These are phyloP conservation scores for Suillus clintonianus DNA, from an alignment of 768 basidiomycete genomes.

Conservation along the genomic window DNA sequence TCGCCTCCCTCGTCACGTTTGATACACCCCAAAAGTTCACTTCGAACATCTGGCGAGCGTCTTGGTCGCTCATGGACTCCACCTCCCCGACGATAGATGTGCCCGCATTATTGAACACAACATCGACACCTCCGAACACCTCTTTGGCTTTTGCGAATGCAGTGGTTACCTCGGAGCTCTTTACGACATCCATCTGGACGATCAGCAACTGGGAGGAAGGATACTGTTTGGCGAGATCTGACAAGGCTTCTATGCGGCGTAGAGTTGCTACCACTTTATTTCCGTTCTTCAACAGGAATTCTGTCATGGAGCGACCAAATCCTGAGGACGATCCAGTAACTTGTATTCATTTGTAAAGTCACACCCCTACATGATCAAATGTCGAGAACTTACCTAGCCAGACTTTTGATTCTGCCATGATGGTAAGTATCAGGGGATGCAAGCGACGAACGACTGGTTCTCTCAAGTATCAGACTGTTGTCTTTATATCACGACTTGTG, in stretches of 20 bases:
- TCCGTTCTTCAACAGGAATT: slow-evolving; percentile 31
- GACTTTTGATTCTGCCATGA: slow-evolving; percentile 14
- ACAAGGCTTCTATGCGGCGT: slow-evolving; percentile 29
- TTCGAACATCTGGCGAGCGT: slow-evolving; percentile 39
- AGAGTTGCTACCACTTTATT: slow-evolving; percentile 41
- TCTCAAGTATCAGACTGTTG: no score
- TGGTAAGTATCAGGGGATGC: not conserved
- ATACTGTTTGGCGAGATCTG: slow-evolving; percentile 18
- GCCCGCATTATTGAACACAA: slow-evolving; percentile 43
- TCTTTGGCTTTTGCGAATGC: slow-evolving; percentile 31
- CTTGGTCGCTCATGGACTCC: slow-evolving; percentile 34
- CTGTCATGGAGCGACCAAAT: slow-evolving; percentile 33
- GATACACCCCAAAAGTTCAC: slow-evolving; percentile 36
- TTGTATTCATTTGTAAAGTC: slow-evolving; percentile 6
- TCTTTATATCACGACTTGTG: no score
- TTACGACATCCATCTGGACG: slow-evolving; percentile 36
- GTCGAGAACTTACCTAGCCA: slow-evolving; percentile 16
- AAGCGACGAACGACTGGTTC: not conserved
- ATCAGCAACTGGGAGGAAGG: slow-evolving; percentile 17
- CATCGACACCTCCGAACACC: slow-evolving; percentile 37
- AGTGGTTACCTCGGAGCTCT: slow-evolving; percentile 19
- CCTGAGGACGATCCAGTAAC: slow-evolving; percentile 40
- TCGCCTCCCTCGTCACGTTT: slow-evolving; percentile 31
- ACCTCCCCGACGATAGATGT: slow-evolving; percentile 28
- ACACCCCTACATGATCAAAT: no score